Percentiles rank a stretch among this genome's conserved stretches.
Evolutionary conservation across 805 yeast species (phyloP).

Genomic region (Grigorovia transvaalensis): DNA sequence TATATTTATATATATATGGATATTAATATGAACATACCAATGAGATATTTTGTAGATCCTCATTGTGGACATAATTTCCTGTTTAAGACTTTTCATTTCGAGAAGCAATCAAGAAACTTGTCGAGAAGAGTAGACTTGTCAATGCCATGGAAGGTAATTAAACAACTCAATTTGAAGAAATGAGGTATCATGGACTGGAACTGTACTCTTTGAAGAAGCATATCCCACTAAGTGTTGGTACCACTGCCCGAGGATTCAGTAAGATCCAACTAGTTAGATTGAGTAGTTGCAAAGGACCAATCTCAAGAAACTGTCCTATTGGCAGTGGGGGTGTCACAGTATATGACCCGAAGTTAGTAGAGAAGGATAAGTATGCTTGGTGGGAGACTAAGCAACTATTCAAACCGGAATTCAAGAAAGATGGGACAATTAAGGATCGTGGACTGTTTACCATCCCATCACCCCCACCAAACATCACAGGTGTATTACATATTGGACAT

Average conservation of each 20-base stretch:
- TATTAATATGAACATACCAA: no score
- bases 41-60: no score
- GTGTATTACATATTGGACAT: slow-evolving; percentile 97
- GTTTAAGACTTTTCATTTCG: background rate
- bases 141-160: background rate
- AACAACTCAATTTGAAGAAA: no score
- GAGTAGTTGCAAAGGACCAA: background rate
- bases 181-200: background rate
- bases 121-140: background rate
- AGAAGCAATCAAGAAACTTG: background rate
- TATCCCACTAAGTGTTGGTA: no score
- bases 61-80: no score
- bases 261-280: no score
- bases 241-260: no score
- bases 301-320: background rate
- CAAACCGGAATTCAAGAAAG: slow-evolving; percentile 65
- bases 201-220: background rate
- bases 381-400: slow-evolving; percentile 82
- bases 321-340: slow-evolving; percentile 30
- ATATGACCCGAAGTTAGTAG: slow-evolving; percentile 81
- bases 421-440: slow-evolving; percentile 64
- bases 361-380: slow-evolving; percentile 93
- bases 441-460: slow-evolving; percentile 87
- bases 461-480: slow-evolving; percentile 98
- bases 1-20: no score